phyloP scores from a whole-genome alignment of 768 basidiomycete genomes.

The Coprinellus aureogranulatus region DNA sequence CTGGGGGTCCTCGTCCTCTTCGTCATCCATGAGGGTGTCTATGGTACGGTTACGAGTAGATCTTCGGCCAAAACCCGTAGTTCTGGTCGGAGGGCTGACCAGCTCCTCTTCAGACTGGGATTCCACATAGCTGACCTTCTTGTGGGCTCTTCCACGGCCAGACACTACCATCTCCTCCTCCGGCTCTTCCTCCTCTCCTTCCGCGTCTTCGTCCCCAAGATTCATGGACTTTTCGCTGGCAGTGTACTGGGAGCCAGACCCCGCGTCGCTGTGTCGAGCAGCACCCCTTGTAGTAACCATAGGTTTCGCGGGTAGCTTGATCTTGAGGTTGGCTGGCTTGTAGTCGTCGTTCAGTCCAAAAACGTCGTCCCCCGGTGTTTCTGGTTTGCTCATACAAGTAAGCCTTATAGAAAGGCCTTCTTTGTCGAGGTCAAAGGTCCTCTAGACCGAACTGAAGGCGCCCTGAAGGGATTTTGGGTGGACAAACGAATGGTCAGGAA shows the following conservation, averaged over 20 bases:
- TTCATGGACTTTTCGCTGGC: conserved; percentile 46
- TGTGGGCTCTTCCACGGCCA: conserved; percentile 19
- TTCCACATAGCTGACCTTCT: conserved; percentile 25
- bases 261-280: conserved; percentile 29
- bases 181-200: conserved; percentile 36
- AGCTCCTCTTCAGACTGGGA: conserved; percentile 22
- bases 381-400: too few species aligned
- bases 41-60: too few species aligned
- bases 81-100: conserved; percentile 7
- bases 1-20: conserved; percentile 4
- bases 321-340: conserved; percentile 20
- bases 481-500: neutral
- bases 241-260: conserved; percentile 51
- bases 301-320: conserved; percentile 27
- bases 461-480: neutral
- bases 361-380: too few species aligned
- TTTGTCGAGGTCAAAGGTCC: neutral
- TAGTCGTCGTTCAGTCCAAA: neutral
- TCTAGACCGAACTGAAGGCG: neutral
- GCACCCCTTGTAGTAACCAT: conserved; percentile 33
- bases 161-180: conserved; percentile 21
- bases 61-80: too few species aligned
- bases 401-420: too few species aligned
- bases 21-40: conserved; percentile 20
- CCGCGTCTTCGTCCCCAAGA: conserved; percentile 25